Conservation (phyloP, 768 basidiomycete genomes). For the Mycena filopes region DNA sequence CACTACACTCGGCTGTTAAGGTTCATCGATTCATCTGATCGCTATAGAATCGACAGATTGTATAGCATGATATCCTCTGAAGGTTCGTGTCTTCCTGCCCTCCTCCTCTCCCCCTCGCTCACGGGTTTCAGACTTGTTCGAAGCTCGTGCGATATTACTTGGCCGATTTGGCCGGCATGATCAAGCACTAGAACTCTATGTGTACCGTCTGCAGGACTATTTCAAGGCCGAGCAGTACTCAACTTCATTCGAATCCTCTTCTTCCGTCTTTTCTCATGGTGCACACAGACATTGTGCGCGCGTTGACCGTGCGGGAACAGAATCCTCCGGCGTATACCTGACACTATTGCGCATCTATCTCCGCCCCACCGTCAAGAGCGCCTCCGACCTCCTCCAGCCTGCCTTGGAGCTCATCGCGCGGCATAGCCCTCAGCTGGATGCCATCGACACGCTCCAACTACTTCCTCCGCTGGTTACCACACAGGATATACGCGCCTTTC, state of each 20-base stretch:
- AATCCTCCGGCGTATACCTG: slow-evolving; percentile 78
- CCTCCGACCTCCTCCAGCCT: too few species aligned
- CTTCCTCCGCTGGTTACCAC: slow-evolving; percentile 94
- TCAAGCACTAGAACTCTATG: slow-evolving; percentile 90
- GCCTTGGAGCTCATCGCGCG: slow-evolving; percentile 92
- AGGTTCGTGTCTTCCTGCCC: slow-evolving; percentile 55
- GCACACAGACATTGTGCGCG: slow-evolving; percentile 86
- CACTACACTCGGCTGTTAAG: slow-evolving; percentile 76
- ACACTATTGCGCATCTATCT: slow-evolving; percentile 90
- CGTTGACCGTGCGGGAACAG: slow-evolving; percentile 68
- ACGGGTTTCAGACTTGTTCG: slow-evolving; percentile 73
- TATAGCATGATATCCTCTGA: slow-evolving; percentile 86
- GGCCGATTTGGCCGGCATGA: slow-evolving; percentile 78
- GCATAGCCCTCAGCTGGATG: slow-evolving; percentile 85
- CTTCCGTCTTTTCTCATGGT: slow-evolving; percentile 5
- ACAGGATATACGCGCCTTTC: too few species aligned
- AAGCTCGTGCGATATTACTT: slow-evolving; percentile 91
- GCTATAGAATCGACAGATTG: slow-evolving; percentile 82
- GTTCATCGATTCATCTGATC: slow-evolving; percentile 77
- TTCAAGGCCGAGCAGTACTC: slow-evolving; percentile 82
- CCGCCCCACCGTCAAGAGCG: too few species aligned
- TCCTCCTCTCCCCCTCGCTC: not conserved
- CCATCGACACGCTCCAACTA: slow-evolving; percentile 84
- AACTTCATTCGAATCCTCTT: slow-evolving; percentile 1
- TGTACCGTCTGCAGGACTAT: slow-evolving; percentile 86